These are phyloP conservation scores for Suhomyces maxii DNA, from an alignment of 1,139 yeast species.

Conservation along the genomic window DNA sequence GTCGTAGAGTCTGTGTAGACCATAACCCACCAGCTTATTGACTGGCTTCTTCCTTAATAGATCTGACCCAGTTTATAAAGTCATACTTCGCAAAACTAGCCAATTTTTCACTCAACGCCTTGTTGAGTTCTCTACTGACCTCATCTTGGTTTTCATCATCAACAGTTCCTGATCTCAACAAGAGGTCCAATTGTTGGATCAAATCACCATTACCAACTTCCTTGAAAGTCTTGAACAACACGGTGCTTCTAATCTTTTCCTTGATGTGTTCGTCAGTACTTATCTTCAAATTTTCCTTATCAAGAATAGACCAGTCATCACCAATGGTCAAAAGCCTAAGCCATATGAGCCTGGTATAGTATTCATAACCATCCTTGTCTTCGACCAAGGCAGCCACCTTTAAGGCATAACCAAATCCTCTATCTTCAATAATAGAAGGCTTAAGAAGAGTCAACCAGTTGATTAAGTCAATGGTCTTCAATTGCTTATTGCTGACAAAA, in stretches of 20 bases:
- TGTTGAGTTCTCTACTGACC: slow-evolving; percentile 20
- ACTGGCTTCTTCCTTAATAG: slow-evolving; percentile 21
- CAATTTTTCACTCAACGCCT: slow-evolving; percentile 21
- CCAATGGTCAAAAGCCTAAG: slow-evolving; percentile 56
- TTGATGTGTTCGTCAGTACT: slow-evolving; percentile 44
- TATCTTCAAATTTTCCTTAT: slow-evolving; percentile 32
- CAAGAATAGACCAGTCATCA: slow-evolving; percentile 57
- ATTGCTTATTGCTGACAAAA: slow-evolving; percentile 39
- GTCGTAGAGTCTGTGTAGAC: background rate
- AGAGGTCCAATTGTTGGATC: slow-evolving; percentile 14
- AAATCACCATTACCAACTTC: slow-evolving; percentile 12
- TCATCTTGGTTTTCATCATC: slow-evolving; percentile 8
- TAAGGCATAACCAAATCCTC: slow-evolving; percentile 39
- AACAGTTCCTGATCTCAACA: slow-evolving; percentile 8
- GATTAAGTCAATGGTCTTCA: slow-evolving; percentile 50
- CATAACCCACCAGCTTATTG: background rate
- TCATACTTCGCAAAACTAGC: slow-evolving; percentile 18
- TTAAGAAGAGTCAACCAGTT: slow-evolving; percentile 58
- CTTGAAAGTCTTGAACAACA: slow-evolving; percentile 47
- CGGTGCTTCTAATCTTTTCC: slow-evolving; percentile 41
- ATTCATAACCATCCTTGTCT: slow-evolving; percentile 25
- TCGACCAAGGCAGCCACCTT: slow-evolving; percentile 31
- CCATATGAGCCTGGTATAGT: slow-evolving; percentile 51
- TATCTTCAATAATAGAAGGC: slow-evolving; percentile 23
- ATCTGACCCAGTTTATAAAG: slow-evolving; percentile 33